These are phyloP conservation scores for Yarrowia yakushimensis DNA, from an alignment of 805 yeast species.

Conservation along the genomic window DNA sequence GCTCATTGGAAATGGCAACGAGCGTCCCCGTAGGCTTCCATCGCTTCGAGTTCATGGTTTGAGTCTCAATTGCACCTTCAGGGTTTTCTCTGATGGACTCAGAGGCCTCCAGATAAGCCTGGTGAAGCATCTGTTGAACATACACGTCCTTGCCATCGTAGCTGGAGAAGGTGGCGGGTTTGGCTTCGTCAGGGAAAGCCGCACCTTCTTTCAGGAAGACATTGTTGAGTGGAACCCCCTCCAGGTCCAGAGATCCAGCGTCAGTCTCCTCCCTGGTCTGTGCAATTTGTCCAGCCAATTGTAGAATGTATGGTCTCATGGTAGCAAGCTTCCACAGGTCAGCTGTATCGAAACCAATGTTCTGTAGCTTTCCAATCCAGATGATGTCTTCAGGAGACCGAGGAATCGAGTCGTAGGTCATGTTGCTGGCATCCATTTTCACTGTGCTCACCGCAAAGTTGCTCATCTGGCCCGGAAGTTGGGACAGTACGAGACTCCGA, in stretches of 20 bases:
- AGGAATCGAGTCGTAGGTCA: background rate
- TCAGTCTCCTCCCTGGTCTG: background rate
- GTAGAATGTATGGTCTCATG: slow-evolving; percentile 62
- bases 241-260: slow-evolving; percentile 11
- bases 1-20: slow-evolving; percentile 64
- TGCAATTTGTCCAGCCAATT: slow-evolving; percentile 29
- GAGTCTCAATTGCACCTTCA: slow-evolving; percentile 4
- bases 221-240: slow-evolving; percentile 1
- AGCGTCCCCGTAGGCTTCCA: slow-evolving; percentile 50
- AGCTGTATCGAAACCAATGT: slow-evolving; percentile 66
- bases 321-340: slow-evolving; percentile 83
- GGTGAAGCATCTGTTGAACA: slow-evolving; percentile 53
- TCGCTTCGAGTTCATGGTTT: slow-evolving; percentile 8
- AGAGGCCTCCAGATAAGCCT: slow-evolving; percentile 45
- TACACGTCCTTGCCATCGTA: slow-evolving; percentile 67
- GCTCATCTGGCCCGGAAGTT: slow-evolving; percentile 21
- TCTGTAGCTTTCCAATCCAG: slow-evolving; percentile 65
- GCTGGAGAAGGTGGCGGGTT: slow-evolving; percentile 37
- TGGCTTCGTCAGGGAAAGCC: slow-evolving; percentile 2
- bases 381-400: slow-evolving; percentile 36
- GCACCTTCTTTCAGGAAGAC: slow-evolving; percentile 5
- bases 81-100: slow-evolving; percentile 14
- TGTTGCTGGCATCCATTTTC: slow-evolving; percentile 15
- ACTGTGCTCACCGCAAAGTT: slow-evolving; percentile 16
- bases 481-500: slow-evolving; percentile 11